These are phyloP conservation scores for Diaporthe longicolla DNA, from an alignment of 2,329 filamentous ascomycete species.

Conservation along the genomic window DNA sequence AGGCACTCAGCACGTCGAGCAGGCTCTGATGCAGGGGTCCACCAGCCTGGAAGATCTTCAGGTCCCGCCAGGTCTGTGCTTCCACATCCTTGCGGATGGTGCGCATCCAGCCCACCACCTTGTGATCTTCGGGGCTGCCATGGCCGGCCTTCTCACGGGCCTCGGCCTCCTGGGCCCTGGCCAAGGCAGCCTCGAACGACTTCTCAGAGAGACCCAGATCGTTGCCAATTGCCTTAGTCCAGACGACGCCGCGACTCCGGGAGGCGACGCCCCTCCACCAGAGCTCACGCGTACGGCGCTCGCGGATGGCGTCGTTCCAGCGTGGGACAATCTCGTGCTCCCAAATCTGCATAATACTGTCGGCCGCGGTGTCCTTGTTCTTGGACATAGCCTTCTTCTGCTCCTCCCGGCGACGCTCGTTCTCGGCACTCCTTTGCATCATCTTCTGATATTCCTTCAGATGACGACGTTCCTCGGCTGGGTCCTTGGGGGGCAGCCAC, in stretches of 20 bases:
- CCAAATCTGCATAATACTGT: slow-evolving; percentile 75
- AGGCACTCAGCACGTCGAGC: slow-evolving; percentile 81
- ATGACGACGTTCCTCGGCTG: slow-evolving; percentile 91
- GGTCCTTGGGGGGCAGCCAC: slow-evolving; percentile 89
- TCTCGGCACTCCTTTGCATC: slow-evolving; percentile 76
- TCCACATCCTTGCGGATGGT: slow-evolving; percentile 75
- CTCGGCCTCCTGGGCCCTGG: slow-evolving; percentile 75
- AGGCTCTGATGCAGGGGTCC: slow-evolving; percentile 78
- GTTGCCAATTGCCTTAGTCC: slow-evolving; percentile 81
- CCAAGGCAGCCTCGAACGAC: slow-evolving; percentile 79
- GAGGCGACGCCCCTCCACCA: slow-evolving; percentile 88
- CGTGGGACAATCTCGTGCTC: slow-evolving; percentile 82
- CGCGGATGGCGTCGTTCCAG: slow-evolving; percentile 79
- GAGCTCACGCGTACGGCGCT: slow-evolving; percentile 79
- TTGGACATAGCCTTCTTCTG: slow-evolving; percentile 65
- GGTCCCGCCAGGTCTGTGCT: slow-evolving; percentile 76
- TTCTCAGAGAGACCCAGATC: slow-evolving; percentile 76
- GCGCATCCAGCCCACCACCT: slow-evolving; percentile 72
- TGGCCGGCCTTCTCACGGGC: slow-evolving; percentile 66
- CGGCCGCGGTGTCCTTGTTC: slow-evolving; percentile 68
- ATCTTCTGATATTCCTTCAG: slow-evolving; percentile 88
- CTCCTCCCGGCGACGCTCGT: slow-evolving; percentile 71
- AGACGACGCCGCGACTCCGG: slow-evolving; percentile 77
- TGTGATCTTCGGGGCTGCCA: slow-evolving; percentile 66
- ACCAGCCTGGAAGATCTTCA: slow-evolving; percentile 78